Evolutionary conservation across 2,329 filamentous ascomycete species (phyloP), one percentile per base, ranked within the genome.

Genomic region (Mariannaea sp.): DNA sequence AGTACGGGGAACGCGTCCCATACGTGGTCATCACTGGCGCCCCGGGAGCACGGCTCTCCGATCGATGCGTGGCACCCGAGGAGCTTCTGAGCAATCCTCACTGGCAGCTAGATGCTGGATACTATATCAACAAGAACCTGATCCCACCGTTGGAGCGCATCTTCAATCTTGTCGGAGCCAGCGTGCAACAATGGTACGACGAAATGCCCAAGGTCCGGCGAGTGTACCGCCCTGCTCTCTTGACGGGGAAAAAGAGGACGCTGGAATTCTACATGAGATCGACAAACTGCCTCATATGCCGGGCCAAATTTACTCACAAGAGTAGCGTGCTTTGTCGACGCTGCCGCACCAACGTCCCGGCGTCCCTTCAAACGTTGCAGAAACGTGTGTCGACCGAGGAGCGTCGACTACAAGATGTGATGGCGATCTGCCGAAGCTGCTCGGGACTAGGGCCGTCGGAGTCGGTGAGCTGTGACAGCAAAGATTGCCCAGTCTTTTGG

Each of bases 121-220:
- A 99, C 73, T 99, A 99, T 75, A 97, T 99, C 65, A 85, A 83
- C 14, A 97, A 97, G 76, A 97, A 97, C 68, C 70, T 99, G 7
- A 95, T 99, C 43, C 94, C 94, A 5, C 94, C 94, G 0, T 80
- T 99, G 0, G 93, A 97, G 71, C 87, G 94, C 22, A 97, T 99
- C 60, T 97, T 99, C 77, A 96, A 94, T 66, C 86, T 99, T 3
- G 89, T 97, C 2, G 94, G 94, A 6, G 94, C 92, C 26, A 96
- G 94, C 68, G 89, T 97, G 0, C 78, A 89, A 14, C 82, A 84
- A 54, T 99, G 94, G 94, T 97, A 92, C 67, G 91, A 96, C 58
- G 92, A 97, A 72, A 95, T 97, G 91, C 93, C 93, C 39, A 96
- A 95, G 70, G 80, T 94, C 16, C 89, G 92, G 67, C 86, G 88